Conservation (phyloP, 2,329 filamentous ascomycete genomes). For the Aspergillus vadensis region DNA sequence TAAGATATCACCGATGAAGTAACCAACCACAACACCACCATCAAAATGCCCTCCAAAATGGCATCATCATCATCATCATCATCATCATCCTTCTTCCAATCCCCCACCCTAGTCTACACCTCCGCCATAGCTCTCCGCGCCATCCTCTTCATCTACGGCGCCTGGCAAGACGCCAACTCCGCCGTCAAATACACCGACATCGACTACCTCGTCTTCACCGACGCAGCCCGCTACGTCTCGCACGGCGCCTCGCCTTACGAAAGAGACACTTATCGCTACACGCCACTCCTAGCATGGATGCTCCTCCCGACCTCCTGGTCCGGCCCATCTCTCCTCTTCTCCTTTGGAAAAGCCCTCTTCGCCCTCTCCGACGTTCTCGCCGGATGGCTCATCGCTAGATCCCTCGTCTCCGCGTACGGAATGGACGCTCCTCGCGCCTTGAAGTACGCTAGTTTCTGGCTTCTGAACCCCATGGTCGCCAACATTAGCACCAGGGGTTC, state of each 20-base stretch:
- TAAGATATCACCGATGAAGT: background rate
- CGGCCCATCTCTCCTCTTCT: slow-evolving; percentile 51
- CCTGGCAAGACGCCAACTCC: slow-evolving; percentile 88
- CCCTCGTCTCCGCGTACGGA: slow-evolving; percentile 51
- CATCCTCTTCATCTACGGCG: slow-evolving; percentile 78
- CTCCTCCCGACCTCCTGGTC: slow-evolving; percentile 74
- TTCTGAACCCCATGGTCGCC: slow-evolving; percentile 97
- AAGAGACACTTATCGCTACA: slow-evolving; percentile 95
- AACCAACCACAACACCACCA: background rate
- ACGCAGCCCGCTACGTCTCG: slow-evolving; percentile 78
- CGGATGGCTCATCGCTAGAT: slow-evolving; percentile 71
- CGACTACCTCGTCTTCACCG: slow-evolving; percentile 97
- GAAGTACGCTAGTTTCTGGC: slow-evolving; percentile 82
- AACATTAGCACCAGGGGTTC: slow-evolving; percentile 94
- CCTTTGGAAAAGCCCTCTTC: slow-evolving; percentile 85
- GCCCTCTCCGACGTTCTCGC: slow-evolving; percentile 80
- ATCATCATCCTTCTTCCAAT: background rate
- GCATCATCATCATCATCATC: background rate
- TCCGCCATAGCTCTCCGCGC: slow-evolving; percentile 63
- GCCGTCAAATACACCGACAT: slow-evolving; percentile 98
- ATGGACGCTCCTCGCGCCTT: slow-evolving; percentile 62
- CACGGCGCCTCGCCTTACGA: slow-evolving; percentile 75
- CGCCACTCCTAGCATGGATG: slow-evolving; percentile 88
- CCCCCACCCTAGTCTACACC: background rate
- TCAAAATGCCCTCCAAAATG: background rate